Conservation (phyloP, 352 stramenopile genomes). For the Globisporangium camurandrum region DNA sequence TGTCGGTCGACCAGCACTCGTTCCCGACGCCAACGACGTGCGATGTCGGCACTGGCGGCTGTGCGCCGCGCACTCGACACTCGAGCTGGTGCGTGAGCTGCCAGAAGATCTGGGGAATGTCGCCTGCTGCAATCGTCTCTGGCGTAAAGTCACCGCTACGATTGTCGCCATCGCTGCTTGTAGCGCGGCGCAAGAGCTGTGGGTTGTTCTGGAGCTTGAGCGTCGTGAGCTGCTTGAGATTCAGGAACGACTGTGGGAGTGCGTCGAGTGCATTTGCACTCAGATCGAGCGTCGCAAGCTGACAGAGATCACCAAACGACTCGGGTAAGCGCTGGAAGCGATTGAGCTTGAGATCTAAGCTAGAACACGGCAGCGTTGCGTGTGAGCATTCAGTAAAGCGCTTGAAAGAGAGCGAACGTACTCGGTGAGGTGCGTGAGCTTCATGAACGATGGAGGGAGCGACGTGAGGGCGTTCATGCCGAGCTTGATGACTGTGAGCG, state of each 20-base stretch:
- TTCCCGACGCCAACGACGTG: constrained; percentile 35
- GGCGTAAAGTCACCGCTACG: constrained; percentile 28
- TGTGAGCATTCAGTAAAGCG: neutral
- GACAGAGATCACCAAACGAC: constrained; percentile 33
- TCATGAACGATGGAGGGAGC: constrained; percentile 45
- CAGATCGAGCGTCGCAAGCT: constrained; percentile 36
- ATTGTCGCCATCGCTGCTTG: constrained; percentile 17
- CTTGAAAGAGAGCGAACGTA: constrained; percentile 13
- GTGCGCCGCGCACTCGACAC: constrained; percentile 23
- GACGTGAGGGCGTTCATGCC: constrained; percentile 49
- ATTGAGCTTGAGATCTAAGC: constrained; percentile 72
- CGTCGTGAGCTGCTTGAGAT: constrained; percentile 33
- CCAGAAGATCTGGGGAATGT: constrained; percentile 41
- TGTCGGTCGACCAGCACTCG: constrained; percentile 59
- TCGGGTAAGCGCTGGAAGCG: constrained; percentile 36
- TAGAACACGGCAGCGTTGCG: constrained; percentile 7
- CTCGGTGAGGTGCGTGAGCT: constrained; percentile 43
- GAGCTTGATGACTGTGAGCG: constrained; percentile 36
- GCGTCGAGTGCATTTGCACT: constrained; percentile 49
- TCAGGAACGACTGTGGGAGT: constrained; percentile 42
- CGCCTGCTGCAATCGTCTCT: constrained; percentile 34
- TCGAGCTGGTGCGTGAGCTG: constrained; percentile 47
- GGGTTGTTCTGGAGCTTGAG: constrained; percentile 48
- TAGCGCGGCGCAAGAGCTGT: constrained; percentile 14
- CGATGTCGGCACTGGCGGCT: constrained; percentile 26